phyloP scores from a whole-genome alignment of 768 basidiomycete species.

The Nidularia pulvinata region DNA sequence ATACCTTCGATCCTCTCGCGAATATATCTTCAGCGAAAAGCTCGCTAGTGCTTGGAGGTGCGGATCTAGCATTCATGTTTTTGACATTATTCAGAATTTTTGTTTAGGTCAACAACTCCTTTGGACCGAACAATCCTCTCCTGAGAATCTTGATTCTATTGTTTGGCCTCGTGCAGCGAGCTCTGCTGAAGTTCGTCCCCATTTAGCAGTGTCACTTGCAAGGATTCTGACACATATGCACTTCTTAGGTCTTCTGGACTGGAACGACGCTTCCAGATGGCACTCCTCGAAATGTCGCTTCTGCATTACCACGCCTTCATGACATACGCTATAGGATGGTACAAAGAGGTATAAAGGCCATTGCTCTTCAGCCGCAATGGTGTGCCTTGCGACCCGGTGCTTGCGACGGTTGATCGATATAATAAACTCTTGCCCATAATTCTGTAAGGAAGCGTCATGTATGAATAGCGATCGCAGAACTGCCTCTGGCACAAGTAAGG shows the following conservation, averaged over 20 bases:
- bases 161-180: constrained; percentile 75
- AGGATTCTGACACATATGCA: not conserved
- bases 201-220: not conserved
- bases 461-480: not conserved
- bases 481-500: not conserved
- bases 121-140: constrained; percentile 74
- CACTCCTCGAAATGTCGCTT: constrained; percentile 30
- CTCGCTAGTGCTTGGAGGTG: constrained; percentile 69
- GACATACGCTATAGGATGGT: constrained; percentile 63
- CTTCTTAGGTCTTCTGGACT: constrained; percentile 62
- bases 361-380: constrained; percentile 69
- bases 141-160: constrained; percentile 67
- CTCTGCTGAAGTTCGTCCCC: constrained; percentile 52
- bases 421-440: not conserved
- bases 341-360: constrained; percentile 58
- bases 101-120: constrained; percentile 58
- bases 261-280: constrained; percentile 44
- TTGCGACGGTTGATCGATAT: not conserved
- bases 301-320: constrained; percentile 66
- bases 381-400: constrained; percentile 62
- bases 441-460: not conserved
- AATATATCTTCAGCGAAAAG: constrained; percentile 46
- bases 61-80: constrained; percentile 7
- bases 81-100: not conserved
- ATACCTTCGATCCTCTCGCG: constrained; percentile 73